Evolutionary conservation across 306 rosid species (phyloP), one percentile per base, ranked within the genome.

Genomic region (Quercus ilex): DNA sequence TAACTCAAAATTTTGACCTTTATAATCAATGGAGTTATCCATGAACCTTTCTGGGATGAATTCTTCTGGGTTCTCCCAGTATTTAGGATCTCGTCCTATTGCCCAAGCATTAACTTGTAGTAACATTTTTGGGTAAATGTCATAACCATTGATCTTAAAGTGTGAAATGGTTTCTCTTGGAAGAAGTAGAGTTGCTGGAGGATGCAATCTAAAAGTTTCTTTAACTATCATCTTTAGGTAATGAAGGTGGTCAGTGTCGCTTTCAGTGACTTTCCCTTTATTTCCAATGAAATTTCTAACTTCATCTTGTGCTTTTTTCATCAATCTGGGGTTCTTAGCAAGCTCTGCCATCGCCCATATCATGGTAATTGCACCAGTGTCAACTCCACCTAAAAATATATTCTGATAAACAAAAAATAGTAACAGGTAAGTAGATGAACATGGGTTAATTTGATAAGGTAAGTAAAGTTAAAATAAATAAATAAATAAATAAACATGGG

Each of bases 1-100:
- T 9, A 60, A 57, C 80, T 86, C 85, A 17, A 55, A 84, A 30
- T 88, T 64, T 2, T 84, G 88, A 3, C 92, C 88, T 79, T 65
- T 84, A 19, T 28, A 84, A 73, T 90, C 89, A 4, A 83, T 57
- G 0, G 71, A n/a, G 56, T 81, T 71, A 8, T 71, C 84, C 4
- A 18, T 9, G 64, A 88, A 90, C 72, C 94, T 79, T 67, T 88
- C 89, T 2, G 92, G 92, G 46, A 69, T 21, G 69, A 88, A 88
- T 62, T 86, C 87, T 11, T 83, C 80, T 12, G 90, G 91, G 9
- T 77, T 49, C n/a, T 59, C 81, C 89, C 88, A 85, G 23, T 5
- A 69, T 10, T 30, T 15, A 4, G 86, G 88, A 21, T 86, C 90
- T 33, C 80, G 58, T 33, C 85, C 89, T 6, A 88, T 88, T 0